Evolutionary conservation across 2,329 filamentous ascomycete genomes (phyloP), one percentile per base, ranked within the genome.

Genomic region (Raffaelea ambrosiae): DNA sequence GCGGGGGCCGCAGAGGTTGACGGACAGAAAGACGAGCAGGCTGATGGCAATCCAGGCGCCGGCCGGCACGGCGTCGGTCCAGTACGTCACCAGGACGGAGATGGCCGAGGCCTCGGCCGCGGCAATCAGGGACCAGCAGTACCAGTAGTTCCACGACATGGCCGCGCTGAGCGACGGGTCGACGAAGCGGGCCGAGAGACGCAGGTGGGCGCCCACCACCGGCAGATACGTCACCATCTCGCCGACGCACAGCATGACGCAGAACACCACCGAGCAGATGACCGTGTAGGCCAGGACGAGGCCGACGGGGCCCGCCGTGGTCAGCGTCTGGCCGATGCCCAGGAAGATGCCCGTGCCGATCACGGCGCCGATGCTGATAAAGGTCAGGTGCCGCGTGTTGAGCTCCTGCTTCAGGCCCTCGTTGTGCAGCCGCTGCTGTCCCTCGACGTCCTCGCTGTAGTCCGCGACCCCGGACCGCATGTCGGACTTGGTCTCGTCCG

Each of bases 191-290:
- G 66, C 60, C 4, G 70, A 69, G 36, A 72, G 74, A 11, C 70
- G 60, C 5, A 70, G 66, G 5, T 74, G 67, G 3, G 71, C 71
- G 11, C 73, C 72, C 23, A 75, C 66, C 51, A 79, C 61, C 9
- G 79, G 75, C 43, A 83, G 70, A 65, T 77, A 81, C 20, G 79
- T 71, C 14, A 77, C 76, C 65, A 83, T 74, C 60, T 79, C 75
- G 18, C 69, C 70, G 49, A 81, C 72, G 57, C 41, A 39, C 44
- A 46, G 44, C 44, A 69, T 61, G 40, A 61, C 59, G 51, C 64
- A 64, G 48, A 74, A 61, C 55, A 73, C 53, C 29, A 70, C 63
- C 43, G 66, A 63, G 44, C 74, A 62, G 49, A 73, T 65, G 18
- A 61, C 55, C 54, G 65, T 66, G 52, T 66, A 65, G 50, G 68